Evolutionary conservation across 768 basidiomycete genomes (phyloP).

Genomic region (Psilocybe azurescens): DNA sequence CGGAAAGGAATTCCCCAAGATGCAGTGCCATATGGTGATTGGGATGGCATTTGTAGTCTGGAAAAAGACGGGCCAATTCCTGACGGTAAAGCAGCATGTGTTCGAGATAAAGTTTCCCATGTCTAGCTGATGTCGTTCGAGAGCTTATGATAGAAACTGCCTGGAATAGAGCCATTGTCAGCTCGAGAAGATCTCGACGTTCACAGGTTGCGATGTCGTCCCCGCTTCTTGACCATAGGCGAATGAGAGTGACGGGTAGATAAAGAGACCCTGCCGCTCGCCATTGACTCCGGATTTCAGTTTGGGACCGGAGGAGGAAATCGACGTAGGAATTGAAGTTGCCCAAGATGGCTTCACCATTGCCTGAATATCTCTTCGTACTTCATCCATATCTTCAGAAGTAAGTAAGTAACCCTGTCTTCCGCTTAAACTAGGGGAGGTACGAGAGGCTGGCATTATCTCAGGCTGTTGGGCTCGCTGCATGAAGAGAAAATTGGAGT

Average conservation of each 20-base stretch:
- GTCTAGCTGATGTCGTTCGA: not conserved
- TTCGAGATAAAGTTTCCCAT: not conserved
- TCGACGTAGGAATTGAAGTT: not conserved
- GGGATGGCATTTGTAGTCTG: too few species aligned
- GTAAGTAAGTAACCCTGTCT: not conserved
- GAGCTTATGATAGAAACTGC: constrained; percentile 9
- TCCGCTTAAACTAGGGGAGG: too few species aligned
- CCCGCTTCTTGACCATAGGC: not conserved
- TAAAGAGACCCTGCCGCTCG: not conserved
- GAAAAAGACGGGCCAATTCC: too few species aligned
- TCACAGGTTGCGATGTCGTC: not conserved
- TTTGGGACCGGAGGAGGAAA: constrained; percentile 1
- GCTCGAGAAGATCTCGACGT: constrained; percentile 3
- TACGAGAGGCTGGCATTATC: too few species aligned
- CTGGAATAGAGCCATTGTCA: constrained; percentile 15
- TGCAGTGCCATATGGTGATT: too few species aligned
- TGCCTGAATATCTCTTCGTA: constrained; percentile 2
- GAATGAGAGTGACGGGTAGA: constrained; percentile 10
- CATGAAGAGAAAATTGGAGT: too few species aligned
- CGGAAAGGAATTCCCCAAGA: too few species aligned
- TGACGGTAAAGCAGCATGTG: too few species aligned
- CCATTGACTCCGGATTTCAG: constrained; percentile 16
- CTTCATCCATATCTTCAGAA: not conserved
- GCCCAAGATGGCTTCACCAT: constrained; percentile 14
- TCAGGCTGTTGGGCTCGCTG: too few species aligned